Evolutionary conservation across 148 eudicot species (phyloP).

Genomic region (Rhododendron ovatum): DNA sequence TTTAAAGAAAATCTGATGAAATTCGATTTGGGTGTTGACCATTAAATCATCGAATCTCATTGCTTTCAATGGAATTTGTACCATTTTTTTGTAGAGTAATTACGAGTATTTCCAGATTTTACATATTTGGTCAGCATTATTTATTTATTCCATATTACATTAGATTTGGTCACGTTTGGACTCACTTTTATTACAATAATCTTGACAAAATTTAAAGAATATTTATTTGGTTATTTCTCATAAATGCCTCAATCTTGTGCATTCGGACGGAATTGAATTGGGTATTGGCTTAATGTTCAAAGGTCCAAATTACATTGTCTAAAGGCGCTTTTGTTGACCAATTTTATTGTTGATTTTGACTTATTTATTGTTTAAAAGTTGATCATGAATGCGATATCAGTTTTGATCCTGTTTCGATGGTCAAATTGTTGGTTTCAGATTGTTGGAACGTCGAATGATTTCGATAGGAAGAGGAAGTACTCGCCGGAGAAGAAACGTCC

Average conservation of each 20-base stretch:
- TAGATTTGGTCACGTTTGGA: background rate
- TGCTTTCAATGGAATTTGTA: background rate
- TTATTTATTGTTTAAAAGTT: no score
- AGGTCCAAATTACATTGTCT: background rate
- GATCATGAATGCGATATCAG: background rate
- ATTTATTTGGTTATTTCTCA: background rate
- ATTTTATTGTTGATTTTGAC: background rate
- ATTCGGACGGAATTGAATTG: background rate
- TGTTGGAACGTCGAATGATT: slow-evolving; percentile 69
- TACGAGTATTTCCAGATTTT: background rate
- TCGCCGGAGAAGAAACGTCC: slow-evolving; percentile 14
- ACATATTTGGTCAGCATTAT: background rate
- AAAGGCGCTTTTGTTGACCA: background rate
- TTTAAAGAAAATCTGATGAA: background rate
- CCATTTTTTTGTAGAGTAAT: background rate
- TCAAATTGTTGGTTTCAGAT: slow-evolving; percentile 33
- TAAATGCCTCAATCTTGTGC: background rate
- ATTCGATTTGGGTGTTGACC: background rate
- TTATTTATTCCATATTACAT: background rate
- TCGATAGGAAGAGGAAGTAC: slow-evolving; percentile 34
- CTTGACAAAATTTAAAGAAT: background rate
- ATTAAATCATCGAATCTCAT: background rate
- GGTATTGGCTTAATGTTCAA: background rate
- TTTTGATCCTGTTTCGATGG: background rate
- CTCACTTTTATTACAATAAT: background rate